These are phyloP conservation scores for Maudiozyma turicensis DNA, from an alignment of 805 yeast genomes.

Conservation along the genomic window DNA sequence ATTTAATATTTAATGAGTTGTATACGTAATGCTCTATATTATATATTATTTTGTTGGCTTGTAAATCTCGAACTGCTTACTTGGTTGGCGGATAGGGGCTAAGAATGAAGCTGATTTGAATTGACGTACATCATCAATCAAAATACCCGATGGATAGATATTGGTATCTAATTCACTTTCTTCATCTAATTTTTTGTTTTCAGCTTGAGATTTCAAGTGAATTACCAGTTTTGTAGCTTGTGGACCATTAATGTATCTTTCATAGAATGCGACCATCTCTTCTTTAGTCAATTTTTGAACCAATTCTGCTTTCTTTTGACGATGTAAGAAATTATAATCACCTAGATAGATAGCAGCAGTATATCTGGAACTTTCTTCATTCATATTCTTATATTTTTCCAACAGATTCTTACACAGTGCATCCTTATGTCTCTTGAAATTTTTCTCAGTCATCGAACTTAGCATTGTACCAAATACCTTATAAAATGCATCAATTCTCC, in stretches of 20 bases:
- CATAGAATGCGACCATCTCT: slow-evolving; percentile 50
- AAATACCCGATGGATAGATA: slow-evolving; percentile 40
- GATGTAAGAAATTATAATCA: slow-evolving; percentile 61
- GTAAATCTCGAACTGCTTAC: slow-evolving; percentile 23
- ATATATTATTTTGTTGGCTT: neutral
- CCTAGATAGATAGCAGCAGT: slow-evolving; percentile 66
- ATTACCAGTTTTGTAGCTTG: slow-evolving; percentile 40
- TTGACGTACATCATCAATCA: slow-evolving; percentile 36
- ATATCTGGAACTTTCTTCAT: slow-evolving; percentile 61
- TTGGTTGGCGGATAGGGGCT: slow-evolving; percentile 57
- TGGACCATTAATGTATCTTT: slow-evolving; percentile 32
- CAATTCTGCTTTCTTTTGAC: slow-evolving; percentile 46
- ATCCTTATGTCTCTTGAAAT: slow-evolving; percentile 56
- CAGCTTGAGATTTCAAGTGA: slow-evolving; percentile 47
- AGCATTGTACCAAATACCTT: slow-evolving; percentile 37
- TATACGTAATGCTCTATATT: too few relatives aligned
- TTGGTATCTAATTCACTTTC: slow-evolving; percentile 18
- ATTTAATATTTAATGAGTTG: too few relatives aligned
- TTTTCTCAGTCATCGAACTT: slow-evolving; percentile 46
- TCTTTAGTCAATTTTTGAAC: slow-evolving; percentile 44
- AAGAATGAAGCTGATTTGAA: slow-evolving; percentile 47
- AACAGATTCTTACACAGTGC: slow-evolving; percentile 57
- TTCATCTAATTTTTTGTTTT: slow-evolving; percentile 12
- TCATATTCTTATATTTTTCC: slow-evolving; percentile 66
- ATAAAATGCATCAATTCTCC: slow-evolving; percentile 64